Evolutionary conservation across 1,284 basidiomycete genomes (phyloP), one percentile per base, ranked within the genome.

Genomic region (Mixia osmundae): DNA sequence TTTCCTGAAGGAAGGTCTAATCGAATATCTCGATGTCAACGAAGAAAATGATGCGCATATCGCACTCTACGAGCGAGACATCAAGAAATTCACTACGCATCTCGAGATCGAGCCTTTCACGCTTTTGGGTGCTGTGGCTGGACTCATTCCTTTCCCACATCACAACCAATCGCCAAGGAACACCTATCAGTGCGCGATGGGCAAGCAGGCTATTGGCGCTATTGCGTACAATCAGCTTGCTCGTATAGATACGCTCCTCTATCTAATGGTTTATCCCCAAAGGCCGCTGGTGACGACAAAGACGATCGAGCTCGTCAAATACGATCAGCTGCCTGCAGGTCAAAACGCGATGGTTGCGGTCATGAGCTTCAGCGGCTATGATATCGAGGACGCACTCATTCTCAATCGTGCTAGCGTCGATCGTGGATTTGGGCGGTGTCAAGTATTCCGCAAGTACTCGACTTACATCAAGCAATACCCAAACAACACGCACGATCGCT

Each of bases 101-200:
- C 68, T 97, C 20, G 91, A 99, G 57, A 97, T 99, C 43, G 89
- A 99, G 53, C 91, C 94, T 0, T 97, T 97, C 60, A 97, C 91
- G 1, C 66, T 99, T 38, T 71, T 99, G 12, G 91, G 91, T 6
- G 91, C 87, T 14, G 89, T 95, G 28, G 91, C 91, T 5, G 91
- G 94, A 25, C 68, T 99, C 15, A 97, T 99, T 52, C 91, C 91
- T 7, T 99, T 97, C 54, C 91, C 94, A 1, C 91, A 99, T 54
- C 91, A 99, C 59, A 97, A 99, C 54, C 94, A 99, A 55, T 95
- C 87, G 2, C 91, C 94, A 4, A 73, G 91, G 39, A 95, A 97
- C 54, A 97, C 91, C 2, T 97, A 97, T 54, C 87, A 99, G 62
- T 97, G 91, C 54, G 91, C 91, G 36, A 99, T 97, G 91, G 91